Base-by-base conservation (phyloP, 331 rosid species). In the Rosa hybrid region DNA sequence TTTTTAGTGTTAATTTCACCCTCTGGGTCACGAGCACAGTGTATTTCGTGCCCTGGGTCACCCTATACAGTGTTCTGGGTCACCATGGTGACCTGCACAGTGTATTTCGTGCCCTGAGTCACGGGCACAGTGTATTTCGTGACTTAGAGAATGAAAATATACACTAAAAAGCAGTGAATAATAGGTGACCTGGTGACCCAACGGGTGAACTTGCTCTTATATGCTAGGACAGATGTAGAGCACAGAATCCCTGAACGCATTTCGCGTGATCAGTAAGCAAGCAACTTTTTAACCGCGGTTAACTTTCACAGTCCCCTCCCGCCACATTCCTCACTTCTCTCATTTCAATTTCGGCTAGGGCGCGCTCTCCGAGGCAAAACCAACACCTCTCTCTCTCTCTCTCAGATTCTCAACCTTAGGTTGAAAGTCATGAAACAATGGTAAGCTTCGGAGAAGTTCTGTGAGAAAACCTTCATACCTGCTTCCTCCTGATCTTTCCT, bases 381-480 rank as follows among this genome's bases (percentile, higher is more conserved):
- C 4, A 57, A 57, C 34, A n/a, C 30, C 64, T 30, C 70, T 80
- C 54, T 27, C 60, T 18, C 67, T 60, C 68, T 60, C 68, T 23
- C 69, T 64, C 69, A 5, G 9, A 68, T 75, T 68, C 45, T 69
- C 83, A 63, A 11, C 63, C 76, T 81, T 25, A 0, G 27, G 27
- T 72, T 63, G 27, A 25, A n/a, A n/a, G 62, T 59, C n/a, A n/a
- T 25, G 77, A 50, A 77, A 79, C 73, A 57, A 90, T 89, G 91
- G 92, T 86, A 81, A 87, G 82, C 13, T 25, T 12, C 11, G 7
- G 21, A 25, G 27, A 25, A 25, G 27, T 1, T 25, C 27, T 25
- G 27, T 25, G 27, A 25, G 27, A 68, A 69, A 76, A 60, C 17
- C 57, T 13, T 16, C 1, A 51, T 51, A 51, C 38, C 56, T 81